Evolutionary conservation across 805 yeast species (phyloP).

Genomic region (Priceomyces melissophilus): DNA sequence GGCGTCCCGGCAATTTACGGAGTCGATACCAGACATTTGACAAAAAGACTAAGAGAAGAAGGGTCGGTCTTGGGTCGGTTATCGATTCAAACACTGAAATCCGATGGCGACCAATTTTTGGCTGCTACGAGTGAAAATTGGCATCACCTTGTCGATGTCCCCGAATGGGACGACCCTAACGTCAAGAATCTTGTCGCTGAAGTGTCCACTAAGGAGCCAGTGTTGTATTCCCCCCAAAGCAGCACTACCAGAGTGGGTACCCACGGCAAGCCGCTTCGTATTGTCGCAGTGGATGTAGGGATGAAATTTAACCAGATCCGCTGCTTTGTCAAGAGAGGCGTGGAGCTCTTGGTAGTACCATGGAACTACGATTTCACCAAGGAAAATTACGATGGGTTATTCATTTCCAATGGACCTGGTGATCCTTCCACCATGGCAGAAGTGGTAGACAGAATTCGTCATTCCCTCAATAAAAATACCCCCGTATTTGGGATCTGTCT

Average conservation of each 20-base stretch:
- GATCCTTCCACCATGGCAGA: constrained; percentile 86
- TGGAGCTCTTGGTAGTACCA: constrained; percentile 92
- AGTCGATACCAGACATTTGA: constrained; percentile 92
- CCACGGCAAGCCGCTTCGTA: constrained; percentile 76
- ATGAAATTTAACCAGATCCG: constrained; percentile 97
- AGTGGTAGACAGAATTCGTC: constrained; percentile 58
- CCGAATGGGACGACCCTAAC: constrained; percentile 94
- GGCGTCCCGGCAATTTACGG: constrained; percentile 96
- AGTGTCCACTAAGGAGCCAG: constrained; percentile 79
- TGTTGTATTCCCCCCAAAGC: constrained; percentile 67
- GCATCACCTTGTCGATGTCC: constrained; percentile 62
- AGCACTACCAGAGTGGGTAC: constrained; percentile 46
- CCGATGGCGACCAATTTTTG: constrained; percentile 30
- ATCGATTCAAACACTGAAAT: constrained; percentile 50
- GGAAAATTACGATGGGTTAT: constrained; percentile 91
- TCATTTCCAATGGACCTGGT: constrained; percentile 98
- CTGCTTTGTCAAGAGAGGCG: constrained; percentile 94
- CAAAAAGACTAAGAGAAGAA: constrained; percentile 85
- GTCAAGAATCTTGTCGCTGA: constrained; percentile 84
- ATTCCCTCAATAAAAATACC: constrained; percentile 60
- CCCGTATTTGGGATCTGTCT: constrained; percentile 98
- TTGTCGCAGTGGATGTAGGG: constrained; percentile 94
- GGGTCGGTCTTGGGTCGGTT: constrained; percentile 95
- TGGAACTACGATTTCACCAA: constrained; percentile 83
- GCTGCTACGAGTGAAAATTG: constrained; percentile 38